These are phyloP conservation scores for Phytophthora nicotianae DNA, from an alignment of 352 stramenopile genomes.

Conservation along the genomic window DNA sequence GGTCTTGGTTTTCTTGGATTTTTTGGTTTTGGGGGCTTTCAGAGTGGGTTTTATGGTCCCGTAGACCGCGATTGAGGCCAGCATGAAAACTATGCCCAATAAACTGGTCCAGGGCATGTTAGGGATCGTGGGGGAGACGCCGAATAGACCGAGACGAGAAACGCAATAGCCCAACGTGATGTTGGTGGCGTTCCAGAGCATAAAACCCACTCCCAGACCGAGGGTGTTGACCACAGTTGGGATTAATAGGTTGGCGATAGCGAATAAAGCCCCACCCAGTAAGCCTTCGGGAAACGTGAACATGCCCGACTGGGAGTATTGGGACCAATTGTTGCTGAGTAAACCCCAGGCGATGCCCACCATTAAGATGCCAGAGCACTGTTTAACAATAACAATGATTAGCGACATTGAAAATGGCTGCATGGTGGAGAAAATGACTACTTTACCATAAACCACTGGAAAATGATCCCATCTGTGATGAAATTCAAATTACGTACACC, in stretches of 20 bases:
- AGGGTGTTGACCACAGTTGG: slow-evolving; percentile 87
- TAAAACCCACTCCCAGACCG: slow-evolving; percentile 80
- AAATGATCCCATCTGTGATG: slow-evolving; percentile 80
- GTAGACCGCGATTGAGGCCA: slow-evolving; percentile 80
- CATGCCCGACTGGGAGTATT: slow-evolving; percentile 74
- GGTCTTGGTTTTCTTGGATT: slow-evolving; percentile 12
- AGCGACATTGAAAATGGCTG: slow-evolving; percentile 9
- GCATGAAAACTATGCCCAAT: slow-evolving; percentile 79
- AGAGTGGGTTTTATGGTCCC: slow-evolving; percentile 79
- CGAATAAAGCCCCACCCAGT: slow-evolving; percentile 77
- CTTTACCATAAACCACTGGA: slow-evolving; percentile 88
- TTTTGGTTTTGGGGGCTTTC: slow-evolving; percentile 26
- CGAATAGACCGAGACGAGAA: slow-evolving; percentile 74
- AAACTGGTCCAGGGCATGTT: slow-evolving; percentile 56
- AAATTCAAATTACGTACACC: slow-evolving; percentile 22
- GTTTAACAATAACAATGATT: too few species aligned
- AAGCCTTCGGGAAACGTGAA: slow-evolving; percentile 83
- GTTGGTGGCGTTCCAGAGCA: slow-evolving; percentile 89
- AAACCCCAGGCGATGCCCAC: slow-evolving; percentile 77
- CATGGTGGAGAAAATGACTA: slow-evolving; percentile 2
- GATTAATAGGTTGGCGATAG: slow-evolving; percentile 83
- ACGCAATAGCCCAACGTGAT: slow-evolving; percentile 84
- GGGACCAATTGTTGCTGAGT: slow-evolving; percentile 81
- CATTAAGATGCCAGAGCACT: slow-evolving; percentile 88
- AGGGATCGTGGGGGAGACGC: slow-evolving; percentile 66